Evolutionary conservation across 345 rosid genomes (phyloP).

Genomic region (Ceriops decandra): DNA sequence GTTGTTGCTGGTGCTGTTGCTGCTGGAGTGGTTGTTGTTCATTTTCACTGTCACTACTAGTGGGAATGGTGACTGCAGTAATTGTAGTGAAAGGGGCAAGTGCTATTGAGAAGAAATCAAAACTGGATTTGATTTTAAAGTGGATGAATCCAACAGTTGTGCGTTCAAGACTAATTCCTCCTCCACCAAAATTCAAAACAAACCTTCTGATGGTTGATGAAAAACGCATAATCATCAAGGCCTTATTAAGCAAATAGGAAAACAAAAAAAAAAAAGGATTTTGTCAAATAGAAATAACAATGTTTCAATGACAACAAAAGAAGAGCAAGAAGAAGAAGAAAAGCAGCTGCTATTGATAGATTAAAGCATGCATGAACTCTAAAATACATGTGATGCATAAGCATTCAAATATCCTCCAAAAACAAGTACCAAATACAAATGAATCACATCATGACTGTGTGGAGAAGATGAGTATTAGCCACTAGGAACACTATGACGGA

Average conservation of each 20-base stretch:
- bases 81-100: neutral
- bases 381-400: too few species aligned
- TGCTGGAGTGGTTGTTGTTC: neutral
- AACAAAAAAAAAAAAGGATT: too few species aligned
- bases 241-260: neutral
- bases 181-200: neutral
- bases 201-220: neutral
- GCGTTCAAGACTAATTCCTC: neutral
- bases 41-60: constrained; percentile 1
- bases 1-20: neutral
- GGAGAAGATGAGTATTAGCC: neutral
- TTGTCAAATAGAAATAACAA: too few species aligned
- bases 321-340: too few species aligned
- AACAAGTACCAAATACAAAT: neutral
- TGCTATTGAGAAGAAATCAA: neutral
- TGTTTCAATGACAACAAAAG: too few species aligned
- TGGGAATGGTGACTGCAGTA: neutral
- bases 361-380: too few species aligned
- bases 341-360: too few species aligned
- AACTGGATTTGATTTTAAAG: neutral
- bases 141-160: neutral
- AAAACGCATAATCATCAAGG: neutral
- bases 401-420: neutral
- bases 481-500: neutral
- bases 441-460: neutral